Evolutionary conservation across 163 green algal species (phyloP).

Genomic region (Coccomyxa subellipsoidea): DNA sequence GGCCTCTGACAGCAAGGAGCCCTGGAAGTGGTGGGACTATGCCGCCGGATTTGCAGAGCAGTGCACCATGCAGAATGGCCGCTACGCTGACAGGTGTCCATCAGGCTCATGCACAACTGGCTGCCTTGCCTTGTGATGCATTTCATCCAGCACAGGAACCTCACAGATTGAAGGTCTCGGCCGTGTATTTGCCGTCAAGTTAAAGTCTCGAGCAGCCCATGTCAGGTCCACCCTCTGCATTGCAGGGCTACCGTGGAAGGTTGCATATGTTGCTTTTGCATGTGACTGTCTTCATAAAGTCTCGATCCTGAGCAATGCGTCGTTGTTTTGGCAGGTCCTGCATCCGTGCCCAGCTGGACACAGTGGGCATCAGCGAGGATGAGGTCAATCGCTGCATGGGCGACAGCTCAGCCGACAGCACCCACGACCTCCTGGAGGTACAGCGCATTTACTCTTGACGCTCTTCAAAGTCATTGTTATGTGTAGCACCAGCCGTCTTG

Average conservation of each 20-base stretch:
- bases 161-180: no score
- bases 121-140: background rate
- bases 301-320: no score
- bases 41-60: conserved; percentile 47
- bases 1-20: conserved; percentile 40
- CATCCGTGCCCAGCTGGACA: conserved; percentile 40
- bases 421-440: conserved; percentile 34
- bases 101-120: background rate
- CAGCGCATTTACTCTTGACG: background rate
- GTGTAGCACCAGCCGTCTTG: no score
- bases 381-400: conserved; percentile 43
- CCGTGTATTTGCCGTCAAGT: no score
- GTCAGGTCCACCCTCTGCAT: no score
- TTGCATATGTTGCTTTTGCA: no score
- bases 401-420: conserved; percentile 19
- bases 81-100: conserved; percentile 39
- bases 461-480: no score
- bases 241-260: no score
- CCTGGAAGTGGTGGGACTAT: conserved; percentile 85
- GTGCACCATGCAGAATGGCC: conserved; percentile 63
- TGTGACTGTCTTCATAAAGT: no score
- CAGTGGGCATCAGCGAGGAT: conserved; percentile 19
- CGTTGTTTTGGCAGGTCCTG: conserved; percentile 37
- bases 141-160: background rate
- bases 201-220: no score